A percentile compares a stretch with the other conserved stretches of the same genome.
Evolutionary conservation across 2,329 filamentous ascomycete species (phyloP).

Genomic region (Pseudogymnoascus sp.): DNA sequence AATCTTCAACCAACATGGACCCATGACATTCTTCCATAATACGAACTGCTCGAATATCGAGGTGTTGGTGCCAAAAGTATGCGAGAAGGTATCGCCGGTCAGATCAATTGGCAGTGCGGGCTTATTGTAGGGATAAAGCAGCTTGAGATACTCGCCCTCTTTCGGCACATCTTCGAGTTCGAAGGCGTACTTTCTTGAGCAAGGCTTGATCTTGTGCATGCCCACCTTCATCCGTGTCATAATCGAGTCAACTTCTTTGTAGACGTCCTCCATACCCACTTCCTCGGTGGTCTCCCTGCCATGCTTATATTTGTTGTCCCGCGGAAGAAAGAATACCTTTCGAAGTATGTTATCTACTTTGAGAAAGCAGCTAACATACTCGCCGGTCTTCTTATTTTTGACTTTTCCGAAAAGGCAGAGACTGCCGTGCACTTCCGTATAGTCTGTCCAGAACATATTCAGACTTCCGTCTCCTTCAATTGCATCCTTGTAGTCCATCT

Average conservation of each 20-base stretch:
- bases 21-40: slow-evolving; percentile 98
- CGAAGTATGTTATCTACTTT: slow-evolving; percentile 92
- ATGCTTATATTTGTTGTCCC: slow-evolving; percentile 56
- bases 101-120: slow-evolving; percentile 61
- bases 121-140: slow-evolving; percentile 92
- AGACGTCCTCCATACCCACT: slow-evolving; percentile 82
- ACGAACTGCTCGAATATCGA: slow-evolving; percentile 97
- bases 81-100: slow-evolving; percentile 82
- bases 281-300: slow-evolving; percentile 63
- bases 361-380: slow-evolving; percentile 85
- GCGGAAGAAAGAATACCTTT: slow-evolving; percentile 87
- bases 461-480: slow-evolving; percentile 89
- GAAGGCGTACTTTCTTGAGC: slow-evolving; percentile 88
- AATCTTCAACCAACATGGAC: slow-evolving; percentile 93
- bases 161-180: slow-evolving; percentile 80
- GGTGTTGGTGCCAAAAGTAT: slow-evolving; percentile 89
- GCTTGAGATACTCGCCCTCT: slow-evolving; percentile 84
- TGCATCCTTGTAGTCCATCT: slow-evolving; percentile 75
- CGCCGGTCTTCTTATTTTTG: slow-evolving; percentile 71
- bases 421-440: slow-evolving; percentile 83
- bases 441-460: slow-evolving; percentile 95
- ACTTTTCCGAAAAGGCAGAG: slow-evolving; percentile 95
- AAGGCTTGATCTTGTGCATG: slow-evolving; percentile 90
- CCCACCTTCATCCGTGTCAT: slow-evolving; percentile 81
- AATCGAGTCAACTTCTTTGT: slow-evolving; percentile 75